Evolutionary conservation across 1,139 yeast species (phyloP), one percentile per base, ranked within the genome.

Genomic region (Kazachstania sp.): DNA sequence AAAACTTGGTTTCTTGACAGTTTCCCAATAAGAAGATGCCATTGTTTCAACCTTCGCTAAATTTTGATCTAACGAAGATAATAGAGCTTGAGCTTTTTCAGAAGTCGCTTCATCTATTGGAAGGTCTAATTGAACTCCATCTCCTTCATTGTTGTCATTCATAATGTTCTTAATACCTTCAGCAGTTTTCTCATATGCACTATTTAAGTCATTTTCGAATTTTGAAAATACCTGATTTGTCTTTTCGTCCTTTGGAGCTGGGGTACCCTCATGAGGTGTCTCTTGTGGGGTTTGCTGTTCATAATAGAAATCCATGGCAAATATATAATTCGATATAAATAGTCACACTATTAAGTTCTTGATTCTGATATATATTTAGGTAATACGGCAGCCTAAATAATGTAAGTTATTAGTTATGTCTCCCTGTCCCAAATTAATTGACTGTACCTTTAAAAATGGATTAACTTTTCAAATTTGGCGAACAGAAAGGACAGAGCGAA

Each of bases 181-280:
- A 1, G 66, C 47, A 9, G 67, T 57, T 43, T 57, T 59, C 13
- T 59, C 59, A 41, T 59, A 58, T 18, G 51, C 59, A 19, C 49
- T 45, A 32, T 49, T 56, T 11, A 67, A 60, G 37, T 58, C 63
- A 37, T 58, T 57, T 45, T 67, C 71, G 4, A 68, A 47, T 44
- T 58, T 60, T 32, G 64, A 61, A 48, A 71, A 64, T 2, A 66
- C 67, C 45, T 68, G 65, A 42, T 65, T 64, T 2, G 73, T 71
- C 49, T 55, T 58, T 39, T 60, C 63, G 44, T 61, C 65, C 37
- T 59, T 56, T 30, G 42, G 29, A 5, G 50, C 32, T 47, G 38
- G 19, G 28, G 40, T 40, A 34, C 30, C 39, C 16, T 40, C 45
- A 15, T 49, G 20, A 9, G 45, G 41, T 13, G 47, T 51, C 37